phyloP scores from a whole-genome alignment of 495 filamentous ascomycete genomes.

The Penicillium soppii region DNA sequence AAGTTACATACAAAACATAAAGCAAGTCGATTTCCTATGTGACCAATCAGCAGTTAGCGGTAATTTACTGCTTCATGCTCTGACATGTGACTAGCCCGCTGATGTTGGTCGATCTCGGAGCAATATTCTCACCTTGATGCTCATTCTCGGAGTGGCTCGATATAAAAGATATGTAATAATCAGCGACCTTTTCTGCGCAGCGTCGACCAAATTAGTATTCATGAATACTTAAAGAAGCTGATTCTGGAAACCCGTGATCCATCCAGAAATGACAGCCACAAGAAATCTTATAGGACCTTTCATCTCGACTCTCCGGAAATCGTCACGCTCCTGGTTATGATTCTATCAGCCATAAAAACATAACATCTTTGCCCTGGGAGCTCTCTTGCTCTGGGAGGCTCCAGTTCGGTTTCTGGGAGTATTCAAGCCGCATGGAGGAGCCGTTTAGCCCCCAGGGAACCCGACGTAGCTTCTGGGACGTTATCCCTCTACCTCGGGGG shows the following conservation, averaged over 20 bases:
- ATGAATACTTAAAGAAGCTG: no score
- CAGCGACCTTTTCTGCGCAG: no score
- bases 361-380: neutral
- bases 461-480: neutral
- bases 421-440: neutral
- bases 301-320: neutral
- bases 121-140: no score
- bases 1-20: neutral
- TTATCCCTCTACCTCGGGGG: neutral
- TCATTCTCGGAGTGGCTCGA: no score
- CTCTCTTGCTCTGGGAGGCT: neutral
- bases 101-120: no score
- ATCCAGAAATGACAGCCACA: no score
- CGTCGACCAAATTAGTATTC: no score
- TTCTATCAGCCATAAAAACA: neutral
- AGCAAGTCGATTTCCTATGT: neutral
- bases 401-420: conserved; percentile 21
- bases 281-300: neutral
- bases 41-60: neutral
- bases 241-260: no score
- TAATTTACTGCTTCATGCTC: neutral
- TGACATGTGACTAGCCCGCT: no score
- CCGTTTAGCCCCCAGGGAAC: neutral
- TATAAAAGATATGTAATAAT: no score
- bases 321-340: neutral